Evolutionary conservation across 768 basidiomycete genomes (phyloP), one percentile per base, ranked within the genome.

Genomic region (Termitomyces sp.): DNA sequence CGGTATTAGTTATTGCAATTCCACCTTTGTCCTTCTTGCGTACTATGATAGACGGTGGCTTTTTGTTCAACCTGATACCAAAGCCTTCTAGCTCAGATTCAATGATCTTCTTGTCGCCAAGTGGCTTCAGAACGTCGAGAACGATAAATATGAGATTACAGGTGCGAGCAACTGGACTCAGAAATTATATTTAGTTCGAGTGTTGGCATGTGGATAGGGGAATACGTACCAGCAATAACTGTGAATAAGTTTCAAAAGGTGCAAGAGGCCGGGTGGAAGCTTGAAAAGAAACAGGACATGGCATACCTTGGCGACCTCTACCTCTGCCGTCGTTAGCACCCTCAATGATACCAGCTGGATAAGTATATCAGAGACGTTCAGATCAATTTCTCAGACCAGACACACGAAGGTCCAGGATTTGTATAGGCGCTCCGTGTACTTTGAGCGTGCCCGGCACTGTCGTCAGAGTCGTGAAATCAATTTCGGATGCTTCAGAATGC

Each of bases 121-220:
- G 83, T n/a, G 97, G 97, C 75, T 98, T 99, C 35, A 97, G 83
- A 27, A 99, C 97, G 66, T 99, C 97, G 48, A 99, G 84, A 29
- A 98, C 91, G 70, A 99, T 98, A 73, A 98, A 98, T 59, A 99
- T 98, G 35, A 98, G 86, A 71, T 98, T 93, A 71, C 97, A 98
- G 40, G 97, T 98, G 58, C 97, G 86, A 8, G 97, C 96, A 62
- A 99, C 97, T 92, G 74, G 29, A n/a, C 43, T 42, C 34, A 47
- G 54, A 29, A 21, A 47, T 58, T 21, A 59, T 43, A 63, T 61
- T 63, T 34, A 29, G 53, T 56, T 40, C 31, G 42, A 54, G 58
- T 38, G 53, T 52, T 58, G 52, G 53, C 42, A 43, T 44, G 58
- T 19, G 52, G 54, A 47, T 38, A 45, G 38, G 45, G 54, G 58